These are phyloP conservation scores for Exophiala alcalophila DNA, from an alignment of 2,329 filamentous ascomycete species.

Conservation along the genomic window DNA sequence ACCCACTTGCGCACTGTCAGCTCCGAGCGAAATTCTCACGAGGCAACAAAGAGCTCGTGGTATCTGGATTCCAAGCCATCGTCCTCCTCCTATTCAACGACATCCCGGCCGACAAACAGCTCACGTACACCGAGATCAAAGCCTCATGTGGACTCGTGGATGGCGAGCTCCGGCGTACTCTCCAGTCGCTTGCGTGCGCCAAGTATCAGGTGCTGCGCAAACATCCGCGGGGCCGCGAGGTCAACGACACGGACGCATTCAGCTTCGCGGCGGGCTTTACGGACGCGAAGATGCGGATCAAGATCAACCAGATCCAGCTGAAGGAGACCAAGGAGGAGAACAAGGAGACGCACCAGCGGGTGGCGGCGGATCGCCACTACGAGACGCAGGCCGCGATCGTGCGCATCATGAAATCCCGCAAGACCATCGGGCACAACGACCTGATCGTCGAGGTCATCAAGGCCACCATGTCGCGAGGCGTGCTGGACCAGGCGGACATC, in stretches of 20 bases:
- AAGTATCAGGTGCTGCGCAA: slow-evolving; percentile 82
- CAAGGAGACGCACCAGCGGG: slow-evolving; percentile 85
- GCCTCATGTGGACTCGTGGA: slow-evolving; percentile 71
- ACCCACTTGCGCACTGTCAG: slow-evolving; percentile 85
- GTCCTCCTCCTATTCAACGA: slow-evolving; percentile 89
- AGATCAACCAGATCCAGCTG: slow-evolving; percentile 98
- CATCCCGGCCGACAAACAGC: slow-evolving; percentile 57
- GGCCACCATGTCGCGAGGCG: slow-evolving; percentile 80
- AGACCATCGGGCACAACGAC: slow-evolving; percentile 80
- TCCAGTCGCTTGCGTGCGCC: slow-evolving; percentile 92
- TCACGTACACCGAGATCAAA: slow-evolving; percentile 74
- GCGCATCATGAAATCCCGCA: slow-evolving; percentile 92
- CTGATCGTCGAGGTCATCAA: slow-evolving; percentile 89
- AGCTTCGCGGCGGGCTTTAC: slow-evolving; percentile 73
- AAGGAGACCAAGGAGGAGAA: slow-evolving; percentile 96
- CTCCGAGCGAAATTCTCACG: slow-evolving; percentile 76
- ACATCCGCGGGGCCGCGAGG: slow-evolving; percentile 77
- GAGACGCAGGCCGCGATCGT: slow-evolving; percentile 98
- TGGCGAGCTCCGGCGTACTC: slow-evolving; percentile 77
- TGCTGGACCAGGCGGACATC: slow-evolving; percentile 80
- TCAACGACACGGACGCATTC: slow-evolving; percentile 77
- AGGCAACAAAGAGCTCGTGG: slow-evolving; percentile 80
- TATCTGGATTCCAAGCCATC: slow-evolving; percentile 88
- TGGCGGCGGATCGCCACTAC: slow-evolving; percentile 84
- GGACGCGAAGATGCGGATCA: slow-evolving; percentile 83